phyloP scores from a whole-genome alignment of 179 eudicot species.

The Beta corolliflora region DNA sequence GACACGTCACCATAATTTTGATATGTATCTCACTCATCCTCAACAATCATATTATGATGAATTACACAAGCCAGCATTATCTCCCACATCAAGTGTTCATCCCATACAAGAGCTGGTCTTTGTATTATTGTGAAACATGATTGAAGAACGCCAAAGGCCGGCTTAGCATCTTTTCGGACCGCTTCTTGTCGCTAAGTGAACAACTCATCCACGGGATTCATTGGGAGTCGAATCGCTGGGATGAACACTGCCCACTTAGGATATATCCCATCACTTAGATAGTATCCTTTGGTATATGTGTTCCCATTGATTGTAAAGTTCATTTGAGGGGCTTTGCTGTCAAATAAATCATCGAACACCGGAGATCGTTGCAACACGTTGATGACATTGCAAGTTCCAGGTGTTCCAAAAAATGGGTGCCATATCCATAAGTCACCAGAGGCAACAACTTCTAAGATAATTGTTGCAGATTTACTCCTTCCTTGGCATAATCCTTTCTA shows the following conservation, averaged over 20 bases:
- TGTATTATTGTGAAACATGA: neutral
- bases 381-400: neutral
- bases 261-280: neutral
- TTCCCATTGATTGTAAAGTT: neutral
- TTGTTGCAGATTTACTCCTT: too few species aligned
- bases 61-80: neutral
- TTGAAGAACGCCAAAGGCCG: neutral
- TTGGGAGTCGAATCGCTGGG: neutral
- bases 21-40: neutral
- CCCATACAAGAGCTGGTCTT: neutral
- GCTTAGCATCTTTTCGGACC: neutral
- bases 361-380: neutral
- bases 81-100: neutral
- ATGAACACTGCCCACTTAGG: neutral
- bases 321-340: neutral
- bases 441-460: too few species aligned
- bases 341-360: neutral
- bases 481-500: neutral
- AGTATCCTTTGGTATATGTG: neutral
- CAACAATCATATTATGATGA: neutral
- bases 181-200: neutral
- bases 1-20: too few species aligned
- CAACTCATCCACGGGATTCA: neutral
- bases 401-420: neutral
- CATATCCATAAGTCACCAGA: too few species aligned